Base-by-base conservation (phyloP, 2,329 filamentous ascomycete genomes). In the Amauroascus verrucosus region DNA sequence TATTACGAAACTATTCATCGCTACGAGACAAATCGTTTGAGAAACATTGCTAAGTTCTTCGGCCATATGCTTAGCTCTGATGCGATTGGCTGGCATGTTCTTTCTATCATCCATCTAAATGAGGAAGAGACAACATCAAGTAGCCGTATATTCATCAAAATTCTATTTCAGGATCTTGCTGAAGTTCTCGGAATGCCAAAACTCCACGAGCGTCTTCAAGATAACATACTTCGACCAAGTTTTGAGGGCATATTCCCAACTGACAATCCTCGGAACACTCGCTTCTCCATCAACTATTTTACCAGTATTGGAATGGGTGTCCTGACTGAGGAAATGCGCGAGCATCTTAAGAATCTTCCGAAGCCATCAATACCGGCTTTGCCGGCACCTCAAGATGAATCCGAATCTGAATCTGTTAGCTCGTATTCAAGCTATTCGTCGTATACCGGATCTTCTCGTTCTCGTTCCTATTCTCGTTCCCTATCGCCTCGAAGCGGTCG, bases 281-380 rank as follows among this genome's bases (percentile, higher is more conserved):
- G 91, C 51, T 98, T 98, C 76, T 88, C 90, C 48, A 95, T 98
- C 82, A 98, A 98, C 72, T 98, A 96, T 77, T 97, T 98, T 69
- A 98, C 93, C 8, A 93, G 89, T 63, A 95, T 98, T 63, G 89
- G 90, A 55, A 94, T 98, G 86, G 93, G 93, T 66, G 82, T 81
- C 22, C 78, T 98, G 57, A 98, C 93, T 1, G 93, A 98, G 66
- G 86, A 89, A 60, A 95, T 96, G 88, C 84, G 93, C 68, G 88
- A 94, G 64, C 83, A 85, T 65, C 77, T 98, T 54, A 86, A 90
- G 67, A 95, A 89, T 64, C 81, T 94, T 70, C 90, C 90, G 11
- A 93, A 94, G 66, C 89, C 90, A 2, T 78, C 85, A 1, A 73
- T 86, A 22, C 86, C 86, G 5, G 82, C 88, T 1, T 73, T 86